Evolutionary conservation across 345 rosid species (phyloP), one percentile per base, ranked within the genome.

Genomic region (sweet orange (Citrus sinensis)): DNA sequence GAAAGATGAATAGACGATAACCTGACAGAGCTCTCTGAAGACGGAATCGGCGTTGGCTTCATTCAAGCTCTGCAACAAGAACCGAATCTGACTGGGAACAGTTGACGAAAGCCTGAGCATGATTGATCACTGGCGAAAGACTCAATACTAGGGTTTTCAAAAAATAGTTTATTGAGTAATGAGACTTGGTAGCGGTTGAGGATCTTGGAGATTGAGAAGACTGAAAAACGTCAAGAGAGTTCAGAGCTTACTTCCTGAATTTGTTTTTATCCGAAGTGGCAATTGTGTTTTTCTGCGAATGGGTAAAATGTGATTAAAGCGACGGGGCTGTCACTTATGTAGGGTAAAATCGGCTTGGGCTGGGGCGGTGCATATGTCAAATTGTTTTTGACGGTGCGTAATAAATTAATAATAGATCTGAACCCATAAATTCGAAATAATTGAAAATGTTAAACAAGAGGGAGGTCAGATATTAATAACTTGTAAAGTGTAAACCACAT

Each of bases 11-110:
- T 22, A 9, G 17, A 24, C 17, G 30, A 51, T 27, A 29, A 95
- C 99, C 97, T 88, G 89, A 74, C 76, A 82, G 68, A 96, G 90
- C 78, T 91, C 91, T 51, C 83, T 87, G 22, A 87, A 74, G 68
- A 87, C 85, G 46, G 89, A 83, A 83, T 92, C 96, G 80, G 72
- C 80, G 86, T 87, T 89, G 80, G 91, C 81, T 71, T 89, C 97
- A 82, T 73, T 83, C 84, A 88, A 76, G 81, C 84, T 81, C 66
- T 81, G 86, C 58, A 96, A 88, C 83, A 90, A 67, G 90, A 89
- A 92, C 76, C 95, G 95, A 84, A 90, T 85, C 85, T 92, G 93
- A 30, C 80, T 77, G 39, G 91, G 78, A 77, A 92, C 74, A 60
- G 86, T 80, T 29, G 90, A 84, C 40, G 95, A 85, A 60, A 81